These are phyloP conservation scores for Colletotrichum salicis DNA, from an alignment of 2,329 filamentous ascomycete species.

Conservation along the genomic window DNA sequence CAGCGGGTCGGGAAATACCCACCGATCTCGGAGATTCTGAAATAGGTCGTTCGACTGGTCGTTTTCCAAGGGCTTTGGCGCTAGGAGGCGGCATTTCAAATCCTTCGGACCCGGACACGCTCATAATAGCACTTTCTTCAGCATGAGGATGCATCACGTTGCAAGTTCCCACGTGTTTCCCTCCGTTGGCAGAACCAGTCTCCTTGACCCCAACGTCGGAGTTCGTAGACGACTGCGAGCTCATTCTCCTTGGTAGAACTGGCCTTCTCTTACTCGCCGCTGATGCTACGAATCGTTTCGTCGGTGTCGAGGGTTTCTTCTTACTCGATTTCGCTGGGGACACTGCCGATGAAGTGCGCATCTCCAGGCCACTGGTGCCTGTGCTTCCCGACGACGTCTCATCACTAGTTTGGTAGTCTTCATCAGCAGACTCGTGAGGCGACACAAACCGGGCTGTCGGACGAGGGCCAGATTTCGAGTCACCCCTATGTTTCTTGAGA, in stretches of 20 bases:
- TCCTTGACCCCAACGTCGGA: constrained; percentile 49
- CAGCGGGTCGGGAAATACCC: constrained; percentile 15
- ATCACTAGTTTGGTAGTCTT: constrained; percentile 46
- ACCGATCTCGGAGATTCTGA: constrained; percentile 10
- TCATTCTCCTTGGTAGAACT: constrained; percentile 56
- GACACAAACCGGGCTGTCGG: constrained; percentile 72
- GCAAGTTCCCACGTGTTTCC: constrained; percentile 40
- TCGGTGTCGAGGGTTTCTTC: constrained; percentile 41
- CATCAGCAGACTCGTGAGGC: constrained; percentile 60
- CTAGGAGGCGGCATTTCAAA: constrained; percentile 41
- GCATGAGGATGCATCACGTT: constrained; percentile 42
- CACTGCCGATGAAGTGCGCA: constrained; percentile 39
- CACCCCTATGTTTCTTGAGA: constrained; percentile 67
- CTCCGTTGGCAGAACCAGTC: constrained; percentile 38
- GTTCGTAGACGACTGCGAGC: constrained; percentile 57
- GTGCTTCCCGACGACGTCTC: constrained; percentile 56
- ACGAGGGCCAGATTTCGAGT: constrained; percentile 62
- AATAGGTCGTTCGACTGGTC: constrained; percentile 43
- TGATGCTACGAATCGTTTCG: constrained; percentile 57
- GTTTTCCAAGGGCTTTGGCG: constrained; percentile 62
- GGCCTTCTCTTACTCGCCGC: constrained; percentile 57
- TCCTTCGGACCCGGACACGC: constrained; percentile 15
- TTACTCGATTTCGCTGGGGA: constrained; percentile 41
- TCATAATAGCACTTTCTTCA: constrained; percentile 38
- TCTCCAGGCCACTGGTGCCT: constrained; percentile 44